Conservation (phyloP, 768 basidiomycete genomes). For the Artomyces pyxidatus region DNA sequence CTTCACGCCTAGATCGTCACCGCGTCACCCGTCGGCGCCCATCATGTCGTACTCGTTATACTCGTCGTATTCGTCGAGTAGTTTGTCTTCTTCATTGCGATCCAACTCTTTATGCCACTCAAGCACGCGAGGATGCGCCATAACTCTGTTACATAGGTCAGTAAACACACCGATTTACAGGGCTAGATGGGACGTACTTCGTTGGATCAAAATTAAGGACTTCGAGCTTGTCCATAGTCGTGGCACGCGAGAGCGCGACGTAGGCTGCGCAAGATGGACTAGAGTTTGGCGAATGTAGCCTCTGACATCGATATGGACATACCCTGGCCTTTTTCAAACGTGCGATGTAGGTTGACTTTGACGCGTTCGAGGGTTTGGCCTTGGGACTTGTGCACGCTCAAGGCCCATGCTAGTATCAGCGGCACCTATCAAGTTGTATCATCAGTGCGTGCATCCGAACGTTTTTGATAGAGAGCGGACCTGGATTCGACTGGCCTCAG, state of each 20-base stretch:
- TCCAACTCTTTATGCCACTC: constrained; percentile 32
- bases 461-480: constrained; percentile 24
- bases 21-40: no score
- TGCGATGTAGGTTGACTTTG: constrained; percentile 64
- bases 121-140: constrained; percentile 56
- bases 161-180: constrained; percentile 1
- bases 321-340: constrained; percentile 82
- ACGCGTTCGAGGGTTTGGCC: constrained; percentile 85
- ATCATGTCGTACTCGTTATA: no score
- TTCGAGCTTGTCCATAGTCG: constrained; percentile 54
- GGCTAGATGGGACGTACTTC: constrained; percentile 35
- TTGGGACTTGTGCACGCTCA: constrained; percentile 86
- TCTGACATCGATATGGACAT: neutral
- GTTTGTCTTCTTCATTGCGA: neutral
- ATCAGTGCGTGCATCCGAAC: neutral
- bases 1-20: no score
- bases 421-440: constrained; percentile 31
- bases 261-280: constrained; percentile 38
- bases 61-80: neutral
- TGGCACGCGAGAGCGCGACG: constrained; percentile 71
- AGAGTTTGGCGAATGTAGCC: neutral
- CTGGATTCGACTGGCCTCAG: constrained; percentile 56
- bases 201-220: constrained; percentile 52
- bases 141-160: constrained; percentile 38
- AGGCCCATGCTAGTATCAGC: constrained; percentile 72